These are phyloP conservation scores for Cryptococcus hybrid DNA, from an alignment of 1,284 basidiomycete species.

Conservation along the genomic window DNA sequence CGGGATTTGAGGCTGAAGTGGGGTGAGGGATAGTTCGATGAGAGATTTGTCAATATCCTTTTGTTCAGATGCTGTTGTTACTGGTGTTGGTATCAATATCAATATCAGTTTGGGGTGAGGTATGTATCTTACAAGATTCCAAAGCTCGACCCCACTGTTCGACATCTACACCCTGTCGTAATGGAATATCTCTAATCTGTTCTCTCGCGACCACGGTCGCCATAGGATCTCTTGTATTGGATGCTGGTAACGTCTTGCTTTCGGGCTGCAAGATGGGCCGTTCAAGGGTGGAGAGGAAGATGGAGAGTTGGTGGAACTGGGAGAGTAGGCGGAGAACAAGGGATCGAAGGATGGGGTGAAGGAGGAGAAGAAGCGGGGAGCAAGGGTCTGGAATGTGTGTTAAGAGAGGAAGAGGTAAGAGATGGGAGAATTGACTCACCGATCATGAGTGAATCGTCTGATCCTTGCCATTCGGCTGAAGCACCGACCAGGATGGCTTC, in stretches of 20 bases:
- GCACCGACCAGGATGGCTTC: constrained; percentile 25
- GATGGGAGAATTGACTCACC: neutral
- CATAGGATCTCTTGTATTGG: constrained; percentile 16
- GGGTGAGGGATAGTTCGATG: neutral
- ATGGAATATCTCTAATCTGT: constrained; percentile 21
- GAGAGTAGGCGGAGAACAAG: constrained; percentile 24
- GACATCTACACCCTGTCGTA: constrained; percentile 30
- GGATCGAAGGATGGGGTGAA: constrained; percentile 24
- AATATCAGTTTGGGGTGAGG: too few relatives aligned
- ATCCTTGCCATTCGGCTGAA: constrained; percentile 21
- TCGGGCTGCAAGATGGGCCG: constrained; percentile 35
- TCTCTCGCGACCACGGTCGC: constrained; percentile 34
- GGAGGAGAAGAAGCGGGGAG: constrained; percentile 17
- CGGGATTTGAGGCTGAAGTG: constrained; percentile 9
- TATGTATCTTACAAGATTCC: constrained; percentile 11
- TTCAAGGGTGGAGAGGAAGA: constrained; percentile 25
- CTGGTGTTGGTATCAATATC: neutral
- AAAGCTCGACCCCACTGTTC: constrained; percentile 32
- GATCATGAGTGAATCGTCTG: neutral
- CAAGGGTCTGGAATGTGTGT: neutral
- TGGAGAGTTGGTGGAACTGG: constrained; percentile 24
- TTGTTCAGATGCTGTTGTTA: constrained; percentile 1
- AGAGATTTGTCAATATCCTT: neutral
- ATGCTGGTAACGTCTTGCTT: constrained; percentile 6
- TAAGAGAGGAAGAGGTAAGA: neutral